Percentiles rank a stretch among this genome's conserved stretches.
Evolutionary conservation across 2,329 filamentous ascomycete species (phyloP).

Genomic region (Byssochlamys sp.): DNA sequence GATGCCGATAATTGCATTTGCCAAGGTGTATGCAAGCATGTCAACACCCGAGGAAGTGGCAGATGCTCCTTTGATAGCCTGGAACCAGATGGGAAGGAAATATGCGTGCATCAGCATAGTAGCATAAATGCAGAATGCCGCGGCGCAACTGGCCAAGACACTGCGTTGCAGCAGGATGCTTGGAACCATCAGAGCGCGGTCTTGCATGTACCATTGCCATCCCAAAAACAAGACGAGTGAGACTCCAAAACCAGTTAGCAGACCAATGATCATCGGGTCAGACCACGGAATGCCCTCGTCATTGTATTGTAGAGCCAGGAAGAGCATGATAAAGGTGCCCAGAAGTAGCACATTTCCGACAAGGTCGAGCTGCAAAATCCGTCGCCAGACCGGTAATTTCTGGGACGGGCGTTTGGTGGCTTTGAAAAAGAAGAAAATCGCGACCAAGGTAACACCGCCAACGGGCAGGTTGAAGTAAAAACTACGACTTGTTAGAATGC

Average conservation of each 20-base stretch:
- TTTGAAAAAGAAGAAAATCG: slow-evolving; percentile 8
- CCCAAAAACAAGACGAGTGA: slow-evolving; percentile 20
- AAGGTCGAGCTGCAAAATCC: neutral
- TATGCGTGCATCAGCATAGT: slow-evolving; percentile 14
- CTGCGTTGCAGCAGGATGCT: slow-evolving; percentile 11
- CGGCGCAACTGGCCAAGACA: slow-evolving; percentile 8
- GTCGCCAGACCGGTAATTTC: neutral
- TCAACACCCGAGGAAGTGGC: slow-evolving; percentile 5
- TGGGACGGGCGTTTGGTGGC: neutral
- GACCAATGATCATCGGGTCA: slow-evolving; percentile 22
- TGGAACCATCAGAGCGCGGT: slow-evolving; percentile 14
- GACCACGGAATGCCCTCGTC: slow-evolving; percentile 19
- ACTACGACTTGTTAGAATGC: neutral
- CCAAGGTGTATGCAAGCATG: slow-evolving; percentile 2
- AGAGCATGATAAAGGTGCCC: slow-evolving; percentile 4
- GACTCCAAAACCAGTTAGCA: slow-evolving; percentile 22
- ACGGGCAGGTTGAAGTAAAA: slow-evolving; percentile 12
- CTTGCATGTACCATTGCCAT: slow-evolving; percentile 16
- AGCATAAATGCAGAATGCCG: slow-evolving; percentile 11
- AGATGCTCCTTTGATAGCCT: slow-evolving; percentile 13
- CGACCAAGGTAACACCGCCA: slow-evolving; percentile 8
- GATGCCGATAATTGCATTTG: slow-evolving; percentile 8
- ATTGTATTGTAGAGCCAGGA: slow-evolving; percentile 10
- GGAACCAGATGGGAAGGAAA: slow-evolving; percentile 20
- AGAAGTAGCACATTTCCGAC: neutral